A percentile compares a stretch with the other conserved stretches of the same genome.
phyloP scores from a whole-genome alignment of 2,329 filamentous ascomycete species.

The Cladosporium sphaerospermum region DNA sequence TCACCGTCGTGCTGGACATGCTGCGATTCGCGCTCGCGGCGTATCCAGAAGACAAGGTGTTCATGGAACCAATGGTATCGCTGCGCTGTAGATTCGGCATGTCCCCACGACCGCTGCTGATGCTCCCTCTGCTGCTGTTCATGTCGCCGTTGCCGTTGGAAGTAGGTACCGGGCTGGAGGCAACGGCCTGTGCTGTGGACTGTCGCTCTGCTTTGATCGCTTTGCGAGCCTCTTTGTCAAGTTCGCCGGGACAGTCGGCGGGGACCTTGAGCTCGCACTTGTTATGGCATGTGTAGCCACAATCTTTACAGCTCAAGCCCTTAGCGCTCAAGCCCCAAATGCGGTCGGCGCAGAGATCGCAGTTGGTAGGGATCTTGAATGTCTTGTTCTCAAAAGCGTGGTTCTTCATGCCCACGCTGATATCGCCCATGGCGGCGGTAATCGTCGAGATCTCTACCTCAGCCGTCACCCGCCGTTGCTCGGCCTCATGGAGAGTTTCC shows the following conservation, averaged over 20 bases:
- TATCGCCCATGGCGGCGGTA: slow-evolving; percentile 81
- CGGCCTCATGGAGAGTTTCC: slow-evolving; percentile 76
- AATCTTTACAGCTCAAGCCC: slow-evolving; percentile 91
- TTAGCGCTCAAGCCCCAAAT: slow-evolving; percentile 98
- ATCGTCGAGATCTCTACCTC: slow-evolving; percentile 93
- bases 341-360: slow-evolving; percentile 89
- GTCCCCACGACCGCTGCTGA: slow-evolving; percentile 44
- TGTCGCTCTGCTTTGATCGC: slow-evolving; percentile 84
- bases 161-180: slow-evolving; percentile 17
- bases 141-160: slow-evolving; percentile 22
- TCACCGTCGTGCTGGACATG: slow-evolving; percentile 54
- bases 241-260: slow-evolving; percentile 88
- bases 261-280: slow-evolving; percentile 99
- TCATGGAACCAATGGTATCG: slow-evolving; percentile 80
- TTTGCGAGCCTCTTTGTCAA: slow-evolving; percentile 91
- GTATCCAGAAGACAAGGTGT: slow-evolving; percentile 74
- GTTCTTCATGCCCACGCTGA: slow-evolving; percentile 85
- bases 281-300: slow-evolving; percentile 95
- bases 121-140: slow-evolving; percentile 22
- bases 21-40: slow-evolving; percentile 72
- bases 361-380: slow-evolving; percentile 98
- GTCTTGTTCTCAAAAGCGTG: slow-evolving; percentile 99
- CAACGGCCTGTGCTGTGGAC: slow-evolving; percentile 59
- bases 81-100: slow-evolving; percentile 65
- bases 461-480: slow-evolving; percentile 75